phyloP scores from a whole-genome alignment of 495 filamentous ascomycete species.

The Aspergillus mulundensis region DNA sequence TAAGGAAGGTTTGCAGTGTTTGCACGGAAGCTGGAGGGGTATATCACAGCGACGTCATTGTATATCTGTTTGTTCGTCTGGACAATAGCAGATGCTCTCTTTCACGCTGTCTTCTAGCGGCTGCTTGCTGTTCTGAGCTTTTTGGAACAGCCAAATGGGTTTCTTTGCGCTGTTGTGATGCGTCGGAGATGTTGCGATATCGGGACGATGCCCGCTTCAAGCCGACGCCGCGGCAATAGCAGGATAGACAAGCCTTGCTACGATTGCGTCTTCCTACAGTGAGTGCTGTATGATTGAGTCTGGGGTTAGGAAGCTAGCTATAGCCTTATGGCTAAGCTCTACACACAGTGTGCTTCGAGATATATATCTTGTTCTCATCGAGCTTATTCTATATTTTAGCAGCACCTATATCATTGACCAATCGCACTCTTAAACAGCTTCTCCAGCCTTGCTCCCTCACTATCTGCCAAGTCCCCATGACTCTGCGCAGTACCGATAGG shows the following conservation, averaged over 20 bases:
- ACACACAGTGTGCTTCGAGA: no score
- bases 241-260: no score
- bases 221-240: no score
- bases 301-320: no score
- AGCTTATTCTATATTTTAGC: not conserved
- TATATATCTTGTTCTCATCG: not conserved
- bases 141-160: not conserved
- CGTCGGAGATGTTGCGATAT: no score
- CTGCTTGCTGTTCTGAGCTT: not conserved
- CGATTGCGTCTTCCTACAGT: no score
- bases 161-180: no score
- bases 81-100: not conserved
- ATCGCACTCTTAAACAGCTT: constrained; percentile 16
- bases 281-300: no score
- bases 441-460: constrained; percentile 23
- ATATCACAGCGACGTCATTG: not conserved
- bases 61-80: not conserved
- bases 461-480: constrained; percentile 24
- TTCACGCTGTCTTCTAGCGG: not conserved
- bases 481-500: constrained; percentile 20
- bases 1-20: constrained; percentile 29
- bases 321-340: no score
- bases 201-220: no score
- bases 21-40: constrained; percentile 15
- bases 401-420: not conserved